A percentile compares a stretch with the other conserved stretches of the same genome.
Evolutionary conservation across 805 yeast species (phyloP).

Genomic region (Cyberlindnera maritima): DNA sequence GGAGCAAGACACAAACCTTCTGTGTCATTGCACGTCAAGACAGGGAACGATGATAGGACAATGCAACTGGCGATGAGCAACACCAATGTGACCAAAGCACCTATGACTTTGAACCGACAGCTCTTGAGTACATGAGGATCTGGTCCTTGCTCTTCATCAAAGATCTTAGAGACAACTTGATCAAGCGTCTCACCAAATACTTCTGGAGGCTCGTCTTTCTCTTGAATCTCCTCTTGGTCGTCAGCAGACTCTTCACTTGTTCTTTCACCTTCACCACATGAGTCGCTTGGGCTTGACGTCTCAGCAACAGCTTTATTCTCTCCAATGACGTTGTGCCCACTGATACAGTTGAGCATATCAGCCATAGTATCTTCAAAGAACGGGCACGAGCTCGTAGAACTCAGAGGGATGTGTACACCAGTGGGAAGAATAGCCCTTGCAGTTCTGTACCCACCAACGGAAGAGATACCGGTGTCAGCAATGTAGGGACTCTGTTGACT

Average conservation of each 20-base stretch:
- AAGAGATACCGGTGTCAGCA: not conserved
- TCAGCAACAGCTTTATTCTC: not conserved
- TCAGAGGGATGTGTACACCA: not conserved
- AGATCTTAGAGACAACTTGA: conserved; percentile 13
- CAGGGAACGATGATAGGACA: conserved; percentile 15
- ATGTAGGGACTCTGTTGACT: not conserved
- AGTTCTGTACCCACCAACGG: conserved; percentile 1
- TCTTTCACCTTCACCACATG: not conserved
- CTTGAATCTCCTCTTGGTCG: no score
- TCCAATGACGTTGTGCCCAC: not conserved
- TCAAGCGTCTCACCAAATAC: conserved; percentile 8
- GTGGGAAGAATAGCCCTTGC: conserved; percentile 2
- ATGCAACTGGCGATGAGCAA: conserved; percentile 2
- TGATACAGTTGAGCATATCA: not conserved
- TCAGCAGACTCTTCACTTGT: not conserved
- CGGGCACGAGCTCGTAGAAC: conserved; percentile 2
- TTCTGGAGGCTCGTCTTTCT: not conserved
- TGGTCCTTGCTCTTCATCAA: conserved; percentile 3
- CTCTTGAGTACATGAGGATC: not conserved
- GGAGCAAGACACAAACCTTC: conserved; percentile 40
- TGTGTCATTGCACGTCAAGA: conserved; percentile 33
- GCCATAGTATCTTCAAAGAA: conserved; percentile 13
- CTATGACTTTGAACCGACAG: not conserved
- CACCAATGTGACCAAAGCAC: not conserved
- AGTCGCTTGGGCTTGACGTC: not conserved